Evolutionary conservation across 345 rosid species (phyloP), one percentile per base, ranked within the genome.

Genomic region (Abelmoschus esculentus): DNA sequence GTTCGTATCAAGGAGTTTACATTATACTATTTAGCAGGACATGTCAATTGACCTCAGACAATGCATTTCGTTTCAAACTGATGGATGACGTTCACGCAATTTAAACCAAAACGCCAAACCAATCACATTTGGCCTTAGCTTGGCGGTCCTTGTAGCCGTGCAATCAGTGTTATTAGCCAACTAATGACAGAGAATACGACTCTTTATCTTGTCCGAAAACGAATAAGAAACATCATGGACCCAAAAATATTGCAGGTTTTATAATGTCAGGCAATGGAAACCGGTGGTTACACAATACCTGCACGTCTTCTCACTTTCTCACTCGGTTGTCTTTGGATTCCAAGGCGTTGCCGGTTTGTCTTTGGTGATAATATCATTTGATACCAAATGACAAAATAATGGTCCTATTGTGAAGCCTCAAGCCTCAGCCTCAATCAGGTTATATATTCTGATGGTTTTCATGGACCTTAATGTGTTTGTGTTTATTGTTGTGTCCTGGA

Each of bases 251-350:
- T 50, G 36, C 42, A 69, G 26, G 19, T 17, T 17, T 38, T 6
- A 1, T 18, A n/a, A 17, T 55, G 19, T 70, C 65, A 42, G 36
- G 44, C 49, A 32, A 13, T 32, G 40, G 69, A 14, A 42, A 61
- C 31, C 6, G 61, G 53, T 67, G 40, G 18, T 3, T 28, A 70
- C 3, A 26, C 70, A 28, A 26, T 15, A 53, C 29, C 60, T 52
- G 71, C 59, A 53, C 60, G 55, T 68, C 61, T 70, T n/a, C 60
- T 75, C 62, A 44, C 32, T 66, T 66, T 66, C 29, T 53, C 69
- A 66, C 38, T 66, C 3, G 22, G 57, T 54, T 66, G 56, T 65
- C 75, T 26, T 67, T 18, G 7, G 70, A 50, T 28, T 66, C 81
- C 66, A 7, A 4, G 5, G n/a, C 44, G 32, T 32, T 4, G 32